A percentile compares a stretch with the other conserved stretches of the same genome.
These are phyloP conservation scores for Uronychia setigera DNA, from an alignment of 73 alveolate species.

Conservation along the genomic window DNA sequence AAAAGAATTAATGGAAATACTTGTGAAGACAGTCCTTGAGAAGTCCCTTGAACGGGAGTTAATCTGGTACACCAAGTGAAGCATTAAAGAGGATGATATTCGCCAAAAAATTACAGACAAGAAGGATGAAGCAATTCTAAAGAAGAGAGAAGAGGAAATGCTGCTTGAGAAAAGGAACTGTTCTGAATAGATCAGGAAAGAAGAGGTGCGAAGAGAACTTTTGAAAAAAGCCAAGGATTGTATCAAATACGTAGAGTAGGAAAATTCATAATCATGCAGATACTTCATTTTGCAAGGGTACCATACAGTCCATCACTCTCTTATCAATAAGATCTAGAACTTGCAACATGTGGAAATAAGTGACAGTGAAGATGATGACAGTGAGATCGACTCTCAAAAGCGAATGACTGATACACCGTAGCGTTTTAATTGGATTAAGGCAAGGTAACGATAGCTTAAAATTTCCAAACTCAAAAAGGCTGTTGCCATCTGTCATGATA, in stretches of 20 bases:
- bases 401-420: too few relatives aligned
- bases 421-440: too few relatives aligned
- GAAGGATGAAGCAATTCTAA: not conserved
- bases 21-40: not conserved
- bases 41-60: not conserved
- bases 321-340: too few relatives aligned
- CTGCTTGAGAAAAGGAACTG: not conserved
- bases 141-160: not conserved
- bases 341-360: too few relatives aligned
- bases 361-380: too few relatives aligned
- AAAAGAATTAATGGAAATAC: not conserved
- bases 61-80: not conserved
- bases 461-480: too few relatives aligned
- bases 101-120: not conserved
- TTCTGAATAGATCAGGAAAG: not conserved
- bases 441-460: too few relatives aligned
- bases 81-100: not conserved
- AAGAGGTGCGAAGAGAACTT: not conserved
- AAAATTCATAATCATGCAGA: not conserved
- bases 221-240: not conserved
- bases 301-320: not conserved
- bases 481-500: too few relatives aligned
- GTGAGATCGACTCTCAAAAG: too few relatives aligned
- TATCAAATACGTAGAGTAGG: not conserved
- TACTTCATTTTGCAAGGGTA: not conserved